phyloP scores from a whole-genome alignment of 2,329 filamentous ascomycete genomes.

The Lanzia echinophila region DNA sequence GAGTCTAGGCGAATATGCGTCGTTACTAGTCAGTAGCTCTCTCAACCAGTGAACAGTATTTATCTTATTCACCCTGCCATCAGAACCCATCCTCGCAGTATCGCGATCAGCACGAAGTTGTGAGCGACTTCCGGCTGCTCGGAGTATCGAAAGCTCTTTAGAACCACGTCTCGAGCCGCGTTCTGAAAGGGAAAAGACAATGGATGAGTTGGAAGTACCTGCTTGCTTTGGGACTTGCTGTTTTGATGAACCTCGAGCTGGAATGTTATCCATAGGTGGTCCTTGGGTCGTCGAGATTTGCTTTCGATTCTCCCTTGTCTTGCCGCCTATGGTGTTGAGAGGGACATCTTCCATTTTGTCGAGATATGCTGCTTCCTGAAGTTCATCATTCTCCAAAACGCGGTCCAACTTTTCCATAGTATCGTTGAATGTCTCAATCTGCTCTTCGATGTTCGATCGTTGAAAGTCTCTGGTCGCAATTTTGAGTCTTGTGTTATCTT shows the following conservation, averaged over 20 bases:
- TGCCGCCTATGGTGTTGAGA: not conserved
- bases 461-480: not conserved
- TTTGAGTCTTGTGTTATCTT: not conserved
- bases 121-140: conserved; percentile 11
- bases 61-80: conserved; percentile 13
- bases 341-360: conserved; percentile 9
- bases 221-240: conserved; percentile 11
- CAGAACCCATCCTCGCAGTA: conserved; percentile 6
- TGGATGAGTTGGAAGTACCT: conserved; percentile 10
- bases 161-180: not conserved
- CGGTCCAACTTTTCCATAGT: not conserved
- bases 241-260: conserved; percentile 16
- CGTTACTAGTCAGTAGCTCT: conserved; percentile 22
- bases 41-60: conserved; percentile 26
- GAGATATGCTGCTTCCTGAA: not conserved
- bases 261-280: conserved; percentile 3
- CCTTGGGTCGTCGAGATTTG: conserved; percentile 7
- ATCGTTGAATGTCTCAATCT: not conserved
- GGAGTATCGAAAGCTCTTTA: not conserved
- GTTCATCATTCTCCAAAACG: not conserved
- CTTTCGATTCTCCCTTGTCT: conserved; percentile 8
- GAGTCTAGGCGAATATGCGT: conserved; percentile 23
- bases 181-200: conserved; percentile 3
- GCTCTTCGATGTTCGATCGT: not conserved
- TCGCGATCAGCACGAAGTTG: conserved; percentile 10